Evolutionary conservation across 768 basidiomycete species (phyloP), one percentile per base, ranked within the genome.

Genomic region (Symmetrospora coprosmae): DNA sequence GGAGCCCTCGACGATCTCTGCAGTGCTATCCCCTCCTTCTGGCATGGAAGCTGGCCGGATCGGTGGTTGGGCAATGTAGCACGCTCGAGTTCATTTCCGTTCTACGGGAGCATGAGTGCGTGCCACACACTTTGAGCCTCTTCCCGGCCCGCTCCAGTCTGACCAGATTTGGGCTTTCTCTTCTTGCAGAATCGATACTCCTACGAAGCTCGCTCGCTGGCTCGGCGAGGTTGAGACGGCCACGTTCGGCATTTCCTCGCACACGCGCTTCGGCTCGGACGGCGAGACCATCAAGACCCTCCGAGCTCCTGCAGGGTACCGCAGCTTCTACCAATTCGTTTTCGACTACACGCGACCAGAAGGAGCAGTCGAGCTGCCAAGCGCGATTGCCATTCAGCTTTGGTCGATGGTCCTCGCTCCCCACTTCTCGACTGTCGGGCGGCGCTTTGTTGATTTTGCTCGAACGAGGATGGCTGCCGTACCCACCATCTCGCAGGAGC

Each of bases 1-100:
- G 33, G 7, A 17, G 4, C 6, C 8, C 21, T 40, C 31, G 5
- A n/a, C n/a, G n/a, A n/a, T 31, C 9, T 34, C 28, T 14, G 5
- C 51, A 53, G 51, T 19, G 34, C 27, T 19, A 37, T 17, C 51
- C 51, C n/a, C 37, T 53, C 9, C 51, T 53, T 17, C 37, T 53
- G 8, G 51, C 51, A 19, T 53, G 51, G 51, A 40, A 35, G 38
- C 51, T 53, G 28, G 37, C 25, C 14, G 27, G n/a, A 14, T 23
- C 8, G 4, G 13, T 38, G 4, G 17, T 25, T 14, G n/a, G n/a
- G 3, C 31, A 53, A 31, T 40, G 37, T 23, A 19, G 19, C 19
- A 40, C 3, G 25, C 34, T 25, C 11, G 37, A 35, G n/a, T 38
- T 53, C 19, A 21, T 40, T 21, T 27, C 19, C n/a, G 16, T 37